Conservation (phyloP, 768 basidiomycete genomes). For the Hemileccinum rubropunctum region DNA sequence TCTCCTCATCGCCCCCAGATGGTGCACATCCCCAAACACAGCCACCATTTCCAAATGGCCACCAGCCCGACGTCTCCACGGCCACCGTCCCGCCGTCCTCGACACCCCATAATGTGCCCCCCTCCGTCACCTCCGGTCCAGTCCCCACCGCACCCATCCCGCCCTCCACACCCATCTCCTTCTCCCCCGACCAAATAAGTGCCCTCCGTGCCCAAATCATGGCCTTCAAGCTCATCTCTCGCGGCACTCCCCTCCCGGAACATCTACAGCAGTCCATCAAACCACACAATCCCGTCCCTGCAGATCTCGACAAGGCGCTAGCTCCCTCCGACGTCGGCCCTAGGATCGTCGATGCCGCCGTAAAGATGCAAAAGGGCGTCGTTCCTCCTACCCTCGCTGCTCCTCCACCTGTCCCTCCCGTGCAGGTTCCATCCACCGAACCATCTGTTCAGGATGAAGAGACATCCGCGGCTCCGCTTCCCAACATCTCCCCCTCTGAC, state of each 20-base stretch:
- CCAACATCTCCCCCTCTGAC: slow-evolving; percentile 51
- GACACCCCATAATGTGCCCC: slow-evolving; percentile 30
- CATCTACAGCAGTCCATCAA: slow-evolving; percentile 68
- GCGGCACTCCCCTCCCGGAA: slow-evolving; percentile 67
- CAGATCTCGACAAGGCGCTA: slow-evolving; percentile 64
- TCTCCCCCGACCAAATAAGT: slow-evolving; percentile 71
- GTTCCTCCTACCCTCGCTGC: slow-evolving; percentile 23
- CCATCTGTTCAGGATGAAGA: slow-evolving; percentile 55
- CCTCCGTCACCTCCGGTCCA: slow-evolving; percentile 49
- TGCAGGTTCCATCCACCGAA: slow-evolving; percentile 28
- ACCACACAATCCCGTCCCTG: slow-evolving; percentile 56
- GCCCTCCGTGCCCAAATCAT: slow-evolving; percentile 80
- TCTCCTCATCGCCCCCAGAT: slow-evolving; percentile 30
- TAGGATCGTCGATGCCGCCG: slow-evolving; percentile 70
- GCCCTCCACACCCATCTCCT: slow-evolving; percentile 75
- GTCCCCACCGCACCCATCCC: slow-evolving; percentile 48
- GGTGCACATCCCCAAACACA: slow-evolving; percentile 25
- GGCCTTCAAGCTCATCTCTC: slow-evolving; percentile 71
- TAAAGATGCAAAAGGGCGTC: slow-evolving; percentile 64
- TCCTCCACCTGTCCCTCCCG: slow-evolving; percentile 24
- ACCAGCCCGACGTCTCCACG: slow-evolving; percentile 21
- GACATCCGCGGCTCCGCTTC: slow-evolving; percentile 26
- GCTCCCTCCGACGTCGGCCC: slow-evolving; percentile 58
- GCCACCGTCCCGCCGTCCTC: slow-evolving; percentile 28
- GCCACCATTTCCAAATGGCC: slow-evolving; percentile 46